Percentiles rank a stretch among this genome's conserved stretches.
These are phyloP conservation scores for Begonia fuchsioides DNA, from an alignment of 306 rosid species.

Conservation along the genomic window DNA sequence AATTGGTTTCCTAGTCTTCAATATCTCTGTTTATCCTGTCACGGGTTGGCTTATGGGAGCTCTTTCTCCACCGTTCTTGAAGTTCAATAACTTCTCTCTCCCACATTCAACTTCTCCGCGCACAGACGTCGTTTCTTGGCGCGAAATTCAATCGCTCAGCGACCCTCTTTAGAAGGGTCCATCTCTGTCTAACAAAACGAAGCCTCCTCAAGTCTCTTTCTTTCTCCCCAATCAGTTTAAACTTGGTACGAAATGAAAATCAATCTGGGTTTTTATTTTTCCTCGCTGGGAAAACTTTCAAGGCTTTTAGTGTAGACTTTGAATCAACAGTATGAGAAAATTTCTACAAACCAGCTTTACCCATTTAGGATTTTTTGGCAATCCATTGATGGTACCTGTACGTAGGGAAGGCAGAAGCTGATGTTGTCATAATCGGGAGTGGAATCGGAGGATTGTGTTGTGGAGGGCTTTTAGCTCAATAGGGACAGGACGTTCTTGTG, in stretches of 20 bases:
- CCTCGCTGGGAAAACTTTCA: no score
- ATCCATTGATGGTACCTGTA: neutral
- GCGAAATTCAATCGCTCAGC: slow-evolving; percentile 24
- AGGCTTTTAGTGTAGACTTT: no score
- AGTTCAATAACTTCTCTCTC: slow-evolving; percentile 6
- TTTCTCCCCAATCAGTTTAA: slow-evolving; percentile 2
- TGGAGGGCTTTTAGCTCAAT: slow-evolving; percentile 69
- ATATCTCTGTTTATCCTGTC: neutral
- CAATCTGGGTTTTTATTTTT: no score
- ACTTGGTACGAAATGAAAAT: neutral
- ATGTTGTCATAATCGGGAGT: slow-evolving; percentile 74
- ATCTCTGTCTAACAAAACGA: slow-evolving; percentile 16
- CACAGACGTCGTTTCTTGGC: slow-evolving; percentile 20
- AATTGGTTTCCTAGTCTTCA: no score
- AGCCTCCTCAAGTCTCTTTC: slow-evolving; percentile 22
- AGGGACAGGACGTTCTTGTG: slow-evolving; percentile 60
- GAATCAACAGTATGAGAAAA: no score
- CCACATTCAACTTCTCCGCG: slow-evolving; percentile 8
- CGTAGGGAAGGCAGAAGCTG: slow-evolving; percentile 49
- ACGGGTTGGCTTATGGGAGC: slow-evolving; percentile 9
- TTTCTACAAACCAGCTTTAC: no score
- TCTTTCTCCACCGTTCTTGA: slow-evolving; percentile 11
- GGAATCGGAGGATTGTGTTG: slow-evolving; percentile 82
- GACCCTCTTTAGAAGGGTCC: slow-evolving; percentile 16
- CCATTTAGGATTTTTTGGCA: no score